Evolutionary conservation across 1,139 yeast genomes (phyloP), one percentile per base, ranked within the genome.

Genomic region (Taphrina populina): DNA sequence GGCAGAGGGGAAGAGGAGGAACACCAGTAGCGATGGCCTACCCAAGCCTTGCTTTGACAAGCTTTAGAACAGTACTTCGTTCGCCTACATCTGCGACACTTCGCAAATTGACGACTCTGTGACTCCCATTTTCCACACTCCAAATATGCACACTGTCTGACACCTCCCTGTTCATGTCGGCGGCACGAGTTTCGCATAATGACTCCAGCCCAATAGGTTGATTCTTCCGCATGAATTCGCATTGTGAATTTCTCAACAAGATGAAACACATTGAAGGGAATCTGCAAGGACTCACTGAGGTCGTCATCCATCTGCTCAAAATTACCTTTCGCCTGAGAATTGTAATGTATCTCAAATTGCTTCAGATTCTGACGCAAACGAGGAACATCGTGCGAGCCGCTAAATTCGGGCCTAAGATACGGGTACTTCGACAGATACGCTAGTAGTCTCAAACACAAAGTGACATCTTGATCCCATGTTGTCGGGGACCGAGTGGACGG

Each of bases 91-190:
- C 95, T 78, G 59, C 96, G 77, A 69, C 98, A 92, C 70, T 92
- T 92, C 61, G 95, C 95, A 72, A 90, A 92, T 68, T 90, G 95
- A 46, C 95, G 78, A 10, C 96, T 96, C 61, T 73, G 82, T 40
- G 78, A 79, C 69, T 92, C 98, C 98, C 98, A 92, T 66, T 78
- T 83, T n/a, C 96, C 96, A 71, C 98, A 92, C 36, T 81, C 84
- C 64, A 88, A 83, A 69, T 83, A 84, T 1, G 97, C 96, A 70
- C 98, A 92, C 71, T 92, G 98, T 52, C 97, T 78, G 32, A 92
- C 85, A 2, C 97, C 96, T 24, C 95, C 95, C 58, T 82, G 76
- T 41, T 76, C 70, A 68, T 90, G 94, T 66, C 92, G 82, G 58
- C 96, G 78, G 68, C 96, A 90, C 1, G 96, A 87, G 69, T 92